Percentiles rank a stretch among this genome's conserved stretches.
Evolutionary conservation across 1,284 basidiomycete species (phyloP).

Genomic region (Malassezia vespertilionis): DNA sequence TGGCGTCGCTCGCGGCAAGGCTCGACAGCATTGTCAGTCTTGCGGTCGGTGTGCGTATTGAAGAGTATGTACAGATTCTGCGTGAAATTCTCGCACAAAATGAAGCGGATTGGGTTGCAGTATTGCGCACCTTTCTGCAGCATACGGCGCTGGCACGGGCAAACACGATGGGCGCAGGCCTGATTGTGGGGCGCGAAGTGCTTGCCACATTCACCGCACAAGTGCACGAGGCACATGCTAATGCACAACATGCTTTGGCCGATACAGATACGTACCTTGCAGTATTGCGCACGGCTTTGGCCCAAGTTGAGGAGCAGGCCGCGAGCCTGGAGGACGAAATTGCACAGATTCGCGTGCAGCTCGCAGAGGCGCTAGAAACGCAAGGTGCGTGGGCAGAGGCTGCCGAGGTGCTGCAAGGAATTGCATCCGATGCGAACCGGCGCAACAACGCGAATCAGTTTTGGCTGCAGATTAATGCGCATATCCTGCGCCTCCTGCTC

Average conservation of each 20-base stretch:
- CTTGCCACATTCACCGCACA: neutral
- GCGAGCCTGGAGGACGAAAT: conserved; percentile 10
- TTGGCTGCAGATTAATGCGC: conserved; percentile 79
- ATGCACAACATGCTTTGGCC: neutral
- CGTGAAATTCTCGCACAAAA: neutral
- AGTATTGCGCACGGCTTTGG: neutral
- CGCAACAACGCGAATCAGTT: conserved; percentile 67
- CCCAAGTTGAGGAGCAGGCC: neutral
- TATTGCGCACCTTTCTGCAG: conserved; percentile 3
- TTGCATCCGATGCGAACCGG: conserved; percentile 80
- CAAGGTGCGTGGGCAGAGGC: conserved; percentile 89
- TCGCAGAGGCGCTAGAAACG: conserved; percentile 73
- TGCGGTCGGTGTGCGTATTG: conserved; percentile 2
- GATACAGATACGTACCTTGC: neutral
- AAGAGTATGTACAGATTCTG: neutral
- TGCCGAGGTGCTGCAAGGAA: conserved; percentile 76
- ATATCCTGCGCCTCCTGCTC: conserved; percentile 83
- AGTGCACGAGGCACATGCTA: neutral
- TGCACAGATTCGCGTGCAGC: conserved; percentile 65
- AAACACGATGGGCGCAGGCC: conserved; percentile 10
- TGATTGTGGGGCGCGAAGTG: conserved; percentile 7
- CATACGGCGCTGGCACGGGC: neutral
- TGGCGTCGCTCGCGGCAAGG: conserved; percentile 3
- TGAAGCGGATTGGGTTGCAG: neutral
- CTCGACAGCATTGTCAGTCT: conserved; percentile 2